phyloP scores from a whole-genome alignment of 1,139 yeast species.

The Debaryomyces nepalensis region DNA sequence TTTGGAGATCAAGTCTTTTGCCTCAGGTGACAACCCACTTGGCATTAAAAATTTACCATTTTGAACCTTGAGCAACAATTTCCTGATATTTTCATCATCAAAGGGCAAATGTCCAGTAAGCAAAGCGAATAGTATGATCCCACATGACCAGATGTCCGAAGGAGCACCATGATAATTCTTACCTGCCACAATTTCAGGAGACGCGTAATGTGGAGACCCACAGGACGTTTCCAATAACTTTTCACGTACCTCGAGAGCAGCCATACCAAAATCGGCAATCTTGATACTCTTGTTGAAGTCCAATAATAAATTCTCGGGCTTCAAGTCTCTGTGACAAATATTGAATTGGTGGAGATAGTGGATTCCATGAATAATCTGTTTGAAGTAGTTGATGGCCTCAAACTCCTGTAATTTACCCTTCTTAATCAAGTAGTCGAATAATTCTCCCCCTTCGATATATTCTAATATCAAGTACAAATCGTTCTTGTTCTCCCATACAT shows the following conservation, averaged over 20 bases:
- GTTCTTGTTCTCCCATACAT: constrained; percentile 97
- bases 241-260: constrained; percentile 91
- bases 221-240: constrained; percentile 90
- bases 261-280: constrained; percentile 99
- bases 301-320: constrained; percentile 88
- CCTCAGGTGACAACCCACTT: constrained; percentile 74
- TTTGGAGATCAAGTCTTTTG: constrained; percentile 79
- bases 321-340: constrained; percentile 93
- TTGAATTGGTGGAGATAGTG: constrained; percentile 92
- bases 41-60: constrained; percentile 89
- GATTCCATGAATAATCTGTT: constrained; percentile 91
- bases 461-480: constrained; percentile 89
- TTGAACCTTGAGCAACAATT: constrained; percentile 85
- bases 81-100: constrained; percentile 93
- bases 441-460: constrained; percentile 96
- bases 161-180: constrained; percentile 95
- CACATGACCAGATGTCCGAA: constrained; percentile 98
- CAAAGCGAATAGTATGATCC: constrained; percentile 89
- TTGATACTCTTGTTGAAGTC: constrained; percentile 89
- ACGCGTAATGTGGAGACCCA: constrained; percentile 98
- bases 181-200: constrained; percentile 97
- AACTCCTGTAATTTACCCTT: constrained; percentile 85
- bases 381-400: constrained; percentile 88
- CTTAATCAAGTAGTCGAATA: constrained; percentile 88
- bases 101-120: constrained; percentile 95